Conservation (phyloP, 1,284 basidiomycete species). For the Ceratobasidium sp. region DNA sequence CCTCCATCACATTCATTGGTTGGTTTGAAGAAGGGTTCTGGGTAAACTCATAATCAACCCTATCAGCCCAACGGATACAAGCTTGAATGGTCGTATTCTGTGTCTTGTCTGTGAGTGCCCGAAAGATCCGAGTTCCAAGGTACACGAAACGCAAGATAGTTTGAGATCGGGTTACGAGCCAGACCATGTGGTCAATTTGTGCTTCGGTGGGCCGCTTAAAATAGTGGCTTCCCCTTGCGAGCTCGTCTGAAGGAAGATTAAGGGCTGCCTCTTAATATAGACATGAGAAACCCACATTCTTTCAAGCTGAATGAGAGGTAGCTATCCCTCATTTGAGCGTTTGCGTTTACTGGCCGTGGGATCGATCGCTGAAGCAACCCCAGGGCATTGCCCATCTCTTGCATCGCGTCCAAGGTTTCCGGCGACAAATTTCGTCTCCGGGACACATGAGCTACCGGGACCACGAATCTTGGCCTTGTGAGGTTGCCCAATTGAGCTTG, state of each 20-base stretch:
- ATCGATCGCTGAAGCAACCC: background rate
- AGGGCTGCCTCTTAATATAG: background rate
- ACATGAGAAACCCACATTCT: constrained; percentile 3
- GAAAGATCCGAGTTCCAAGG: constrained; percentile 11
- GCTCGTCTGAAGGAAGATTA: background rate
- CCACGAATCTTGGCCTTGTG: background rate
- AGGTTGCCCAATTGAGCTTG: constrained; percentile 18
- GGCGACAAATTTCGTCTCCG: background rate
- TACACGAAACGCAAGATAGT: constrained; percentile 2
- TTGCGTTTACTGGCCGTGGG: background rate
- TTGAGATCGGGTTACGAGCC: background rate
- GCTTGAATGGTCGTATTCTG: background rate
- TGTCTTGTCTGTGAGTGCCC: background rate
- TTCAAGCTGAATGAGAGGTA: background rate
- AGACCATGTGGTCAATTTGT: background rate
- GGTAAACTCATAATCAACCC: background rate
- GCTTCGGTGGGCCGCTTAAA: background rate
- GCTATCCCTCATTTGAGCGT: background rate
- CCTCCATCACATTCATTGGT: background rate
- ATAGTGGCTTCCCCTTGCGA: background rate
- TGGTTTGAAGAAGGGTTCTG: background rate
- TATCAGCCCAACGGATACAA: constrained; percentile 8
- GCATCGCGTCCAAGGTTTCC: background rate
- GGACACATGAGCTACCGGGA: background rate
- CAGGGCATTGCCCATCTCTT: background rate